Conservation (phyloP, 2,329 filamentous ascomycete genomes). For the Thielaviopsis cerberus region DNA sequence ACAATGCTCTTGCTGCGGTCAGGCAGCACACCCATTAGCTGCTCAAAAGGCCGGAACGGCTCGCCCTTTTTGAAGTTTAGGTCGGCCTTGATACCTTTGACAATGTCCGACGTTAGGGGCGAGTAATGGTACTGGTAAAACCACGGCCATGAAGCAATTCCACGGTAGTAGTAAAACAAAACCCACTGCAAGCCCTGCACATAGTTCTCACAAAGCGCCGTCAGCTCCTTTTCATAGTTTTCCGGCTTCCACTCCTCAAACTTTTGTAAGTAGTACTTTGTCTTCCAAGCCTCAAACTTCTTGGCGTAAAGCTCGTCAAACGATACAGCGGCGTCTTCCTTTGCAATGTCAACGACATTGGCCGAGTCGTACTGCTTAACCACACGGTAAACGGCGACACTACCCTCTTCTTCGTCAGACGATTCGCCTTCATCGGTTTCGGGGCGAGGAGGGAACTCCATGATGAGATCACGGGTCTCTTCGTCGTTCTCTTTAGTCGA, state of each 20-base stretch:
- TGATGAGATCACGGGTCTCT: constrained; percentile 32
- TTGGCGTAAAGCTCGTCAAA: constrained; percentile 74
- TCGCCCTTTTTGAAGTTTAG: constrained; percentile 87
- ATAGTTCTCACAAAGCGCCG: constrained; percentile 79
- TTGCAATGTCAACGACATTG: constrained; percentile 58
- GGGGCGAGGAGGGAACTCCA: constrained; percentile 29
- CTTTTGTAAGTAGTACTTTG: constrained; percentile 78
- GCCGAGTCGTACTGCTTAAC: constrained; percentile 85
- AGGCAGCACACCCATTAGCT: constrained; percentile 93
- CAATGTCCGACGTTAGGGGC: constrained; percentile 90
- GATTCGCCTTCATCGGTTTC: constrained; percentile 45
- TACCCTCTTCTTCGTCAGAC: constrained; percentile 55
- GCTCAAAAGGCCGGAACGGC: constrained; percentile 86
- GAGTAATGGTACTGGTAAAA: constrained; percentile 95
- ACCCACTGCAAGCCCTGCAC: constrained; percentile 97
- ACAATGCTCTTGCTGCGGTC: constrained; percentile 97
- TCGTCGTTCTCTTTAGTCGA: constrained; percentile 38
- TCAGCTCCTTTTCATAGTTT: constrained; percentile 57
- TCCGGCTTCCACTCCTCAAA: constrained; percentile 72
- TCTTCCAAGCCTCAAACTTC: constrained; percentile 85
- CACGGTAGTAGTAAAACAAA: constrained; percentile 90
- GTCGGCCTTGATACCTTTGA: constrained; percentile 68
- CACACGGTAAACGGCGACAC: constrained; percentile 66
- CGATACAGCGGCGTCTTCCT: constrained; percentile 59
- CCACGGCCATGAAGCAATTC: constrained; percentile 97